These are phyloP conservation scores for Oehlia diaphana DNA, from an alignment of 192 early-diverging fungal species.

Conservation along the genomic window DNA sequence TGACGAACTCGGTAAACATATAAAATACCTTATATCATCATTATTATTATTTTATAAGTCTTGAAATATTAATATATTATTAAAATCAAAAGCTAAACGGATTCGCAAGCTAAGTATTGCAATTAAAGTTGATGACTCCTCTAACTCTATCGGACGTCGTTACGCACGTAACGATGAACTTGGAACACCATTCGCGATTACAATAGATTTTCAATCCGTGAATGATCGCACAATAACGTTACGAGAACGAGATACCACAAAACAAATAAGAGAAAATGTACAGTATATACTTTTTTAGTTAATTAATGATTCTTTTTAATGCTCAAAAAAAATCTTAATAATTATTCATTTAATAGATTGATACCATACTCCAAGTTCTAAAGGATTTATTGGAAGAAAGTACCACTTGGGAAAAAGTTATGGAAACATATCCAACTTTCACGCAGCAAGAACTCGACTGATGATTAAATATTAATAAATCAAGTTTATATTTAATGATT, in stretches of 20 bases:
- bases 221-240: constrained; percentile 93
- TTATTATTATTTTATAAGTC: neutral
- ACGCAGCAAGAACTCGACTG: constrained; percentile 44
- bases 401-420: constrained; percentile 72
- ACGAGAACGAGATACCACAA: constrained; percentile 93
- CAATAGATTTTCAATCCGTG: constrained; percentile 97
- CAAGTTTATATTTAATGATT: no score
- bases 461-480: neutral
- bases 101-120: constrained; percentile 79
- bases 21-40: neutral
- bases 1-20: constrained; percentile 46
- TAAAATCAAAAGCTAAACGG: constrained; percentile 50
- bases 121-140: constrained; percentile 86
- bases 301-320: neutral
- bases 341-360: constrained; percentile 33
- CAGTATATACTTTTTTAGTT: neutral
- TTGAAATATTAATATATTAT: constrained; percentile 3
- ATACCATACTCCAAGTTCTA: constrained; percentile 72
- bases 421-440: constrained; percentile 70
- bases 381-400: constrained; percentile 71
- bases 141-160: constrained; percentile 87
- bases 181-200: constrained; percentile 96
- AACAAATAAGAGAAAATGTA: constrained; percentile 84
- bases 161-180: constrained; percentile 98
- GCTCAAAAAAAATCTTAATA: neutral